Percentiles rank a stretch among this genome's conserved stretches.
phyloP scores from a whole-genome alignment of 305 asterid species.

The Fraxinus velutina region DNA sequence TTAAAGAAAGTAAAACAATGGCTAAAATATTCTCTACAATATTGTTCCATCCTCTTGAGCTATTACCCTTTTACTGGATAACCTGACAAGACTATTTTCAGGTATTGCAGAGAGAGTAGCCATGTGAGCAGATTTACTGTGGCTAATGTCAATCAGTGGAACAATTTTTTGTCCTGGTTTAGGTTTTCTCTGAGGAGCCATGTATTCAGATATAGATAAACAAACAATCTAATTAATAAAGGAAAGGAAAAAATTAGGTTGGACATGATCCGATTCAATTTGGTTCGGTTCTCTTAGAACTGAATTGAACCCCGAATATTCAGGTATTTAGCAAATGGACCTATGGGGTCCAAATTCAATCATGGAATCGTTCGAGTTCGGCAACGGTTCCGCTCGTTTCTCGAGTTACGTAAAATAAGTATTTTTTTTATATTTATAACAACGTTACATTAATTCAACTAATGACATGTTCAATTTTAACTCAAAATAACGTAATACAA shows the following conservation, averaged over 20 bases:
- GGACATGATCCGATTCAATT: too few relatives aligned
- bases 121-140: background rate
- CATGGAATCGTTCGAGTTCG: too few relatives aligned
- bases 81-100: background rate
- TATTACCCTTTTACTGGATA: background rate
- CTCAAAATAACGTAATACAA: too few relatives aligned
- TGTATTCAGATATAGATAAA: background rate
- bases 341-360: too few relatives aligned
- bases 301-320: too few relatives aligned
- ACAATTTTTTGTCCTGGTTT: background rate
- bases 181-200: background rate
- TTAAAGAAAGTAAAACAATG: background rate
- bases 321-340: too few relatives aligned
- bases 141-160: background rate
- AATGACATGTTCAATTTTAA: too few relatives aligned
- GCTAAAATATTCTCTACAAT: background rate
- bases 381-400: too few relatives aligned
- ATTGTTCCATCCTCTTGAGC: background rate
- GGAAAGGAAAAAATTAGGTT: slow-evolving; percentile 1
- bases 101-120: background rate
- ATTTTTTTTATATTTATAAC: too few relatives aligned
- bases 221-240: background rate
- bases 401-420: too few relatives aligned
- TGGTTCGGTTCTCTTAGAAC: too few relatives aligned
- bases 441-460: too few relatives aligned